Conservation (phyloP, 2,329 filamentous ascomycete genomes). For the Talaromyces sp. region DNA sequence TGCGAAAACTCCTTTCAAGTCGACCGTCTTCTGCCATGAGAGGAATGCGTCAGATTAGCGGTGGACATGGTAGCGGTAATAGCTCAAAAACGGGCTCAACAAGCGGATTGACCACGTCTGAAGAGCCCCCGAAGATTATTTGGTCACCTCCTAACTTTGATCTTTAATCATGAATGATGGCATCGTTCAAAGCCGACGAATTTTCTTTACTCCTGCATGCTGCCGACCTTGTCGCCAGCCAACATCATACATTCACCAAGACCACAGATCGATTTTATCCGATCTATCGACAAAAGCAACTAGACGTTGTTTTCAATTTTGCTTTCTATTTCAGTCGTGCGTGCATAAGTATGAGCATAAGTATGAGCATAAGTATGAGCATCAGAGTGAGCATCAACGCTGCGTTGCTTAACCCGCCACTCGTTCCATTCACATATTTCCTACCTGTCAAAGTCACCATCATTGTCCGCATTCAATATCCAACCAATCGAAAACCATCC, state of each 20-base stretch:
- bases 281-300: not conserved
- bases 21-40: slow-evolving; percentile 22
- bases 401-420: not conserved
- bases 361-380: not conserved
- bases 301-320: not conserved
- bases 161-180: slow-evolving; percentile 19
- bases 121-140: slow-evolving; percentile 35
- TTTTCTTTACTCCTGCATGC: slow-evolving; percentile 2
- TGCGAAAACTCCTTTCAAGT: slow-evolving; percentile 34
- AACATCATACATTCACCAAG: not conserved
- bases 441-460: not conserved
- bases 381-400: not conserved
- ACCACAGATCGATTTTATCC: not conserved
- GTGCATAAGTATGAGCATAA: not conserved
- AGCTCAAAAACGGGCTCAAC: slow-evolving; percentile 24
- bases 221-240: not conserved
- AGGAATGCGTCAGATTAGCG: slow-evolving; percentile 16
- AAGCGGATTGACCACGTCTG: slow-evolving; percentile 30
- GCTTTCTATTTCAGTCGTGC: not conserved
- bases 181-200: not conserved
- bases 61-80: slow-evolving; percentile 24
- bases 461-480: not conserved
- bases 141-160: slow-evolving; percentile 39
- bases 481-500: not conserved
- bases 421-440: not conserved